phyloP scores from a whole-genome alignment of 805 yeast species.

The Yamadazyma kitorensis region DNA sequence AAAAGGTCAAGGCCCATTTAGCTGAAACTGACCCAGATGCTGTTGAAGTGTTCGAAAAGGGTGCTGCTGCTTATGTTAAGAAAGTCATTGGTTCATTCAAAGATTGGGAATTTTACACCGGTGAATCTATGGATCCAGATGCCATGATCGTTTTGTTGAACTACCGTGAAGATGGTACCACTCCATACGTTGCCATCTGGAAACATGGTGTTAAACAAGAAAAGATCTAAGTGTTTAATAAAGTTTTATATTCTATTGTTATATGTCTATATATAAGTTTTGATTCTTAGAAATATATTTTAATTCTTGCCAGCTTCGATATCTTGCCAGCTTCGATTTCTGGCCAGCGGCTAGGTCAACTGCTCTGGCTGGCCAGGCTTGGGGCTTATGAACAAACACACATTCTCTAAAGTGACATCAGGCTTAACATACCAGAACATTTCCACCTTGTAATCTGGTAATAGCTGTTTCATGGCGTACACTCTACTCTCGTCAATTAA shows the following conservation, averaged over 20 bases:
- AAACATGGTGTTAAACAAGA: slow-evolving; percentile 92
- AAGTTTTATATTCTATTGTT: not conserved
- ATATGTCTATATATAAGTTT: slow-evolving; percentile 1
- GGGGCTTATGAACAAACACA: slow-evolving; percentile 39
- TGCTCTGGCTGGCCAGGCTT: no score
- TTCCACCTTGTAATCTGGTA: slow-evolving; percentile 42
- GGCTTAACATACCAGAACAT: slow-evolving; percentile 58
- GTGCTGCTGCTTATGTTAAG: slow-evolving; percentile 95
- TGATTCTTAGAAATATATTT: slow-evolving; percentile 1
- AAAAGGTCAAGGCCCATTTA: slow-evolving; percentile 86
- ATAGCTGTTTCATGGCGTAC: slow-evolving; percentile 36
- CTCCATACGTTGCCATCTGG: slow-evolving; percentile 98
- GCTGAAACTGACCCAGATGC: slow-evolving; percentile 87
- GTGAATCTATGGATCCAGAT: slow-evolving; percentile 99
- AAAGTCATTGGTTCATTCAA: slow-evolving; percentile 92
- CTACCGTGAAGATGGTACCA: slow-evolving; percentile 99
- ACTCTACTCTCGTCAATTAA: slow-evolving; percentile 72
- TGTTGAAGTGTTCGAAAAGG: slow-evolving; percentile 90
- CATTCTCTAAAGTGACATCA: slow-evolving; percentile 69
- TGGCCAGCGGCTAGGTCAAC: not conserved
- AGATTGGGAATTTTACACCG: slow-evolving; percentile 99
- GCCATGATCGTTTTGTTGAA: slow-evolving; percentile 96
- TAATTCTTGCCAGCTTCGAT: slow-evolving; percentile 3
- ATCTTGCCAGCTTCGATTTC: no score
- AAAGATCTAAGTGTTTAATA: slow-evolving; percentile 74